phyloP scores from a whole-genome alignment of 1,284 basidiomycete species.

The Rhizopogon parksii region DNA sequence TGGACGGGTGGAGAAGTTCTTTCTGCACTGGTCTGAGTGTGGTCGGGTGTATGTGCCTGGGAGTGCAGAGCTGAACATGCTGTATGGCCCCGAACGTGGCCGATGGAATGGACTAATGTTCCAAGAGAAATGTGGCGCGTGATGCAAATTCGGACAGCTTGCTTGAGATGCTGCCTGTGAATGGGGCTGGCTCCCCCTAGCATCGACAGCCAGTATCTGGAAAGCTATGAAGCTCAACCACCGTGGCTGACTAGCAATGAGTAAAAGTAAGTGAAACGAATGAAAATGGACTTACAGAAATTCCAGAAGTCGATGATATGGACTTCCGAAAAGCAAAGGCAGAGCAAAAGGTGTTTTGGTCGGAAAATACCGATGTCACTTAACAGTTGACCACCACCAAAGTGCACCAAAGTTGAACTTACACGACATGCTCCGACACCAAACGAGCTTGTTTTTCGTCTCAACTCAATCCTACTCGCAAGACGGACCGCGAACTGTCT shows the following conservation, averaged over 20 bases:
- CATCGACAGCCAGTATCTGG: constrained; percentile 58
- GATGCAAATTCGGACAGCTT: constrained; percentile 18
- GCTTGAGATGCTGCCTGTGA: constrained; percentile 47
- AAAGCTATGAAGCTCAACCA: constrained; percentile 31
- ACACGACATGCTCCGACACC: too few relatives aligned
- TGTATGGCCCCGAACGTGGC: constrained; percentile 12
- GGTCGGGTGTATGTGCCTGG: constrained; percentile 17
- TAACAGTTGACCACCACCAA: neutral
- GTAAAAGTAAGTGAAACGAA: neutral
- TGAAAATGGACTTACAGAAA: neutral
- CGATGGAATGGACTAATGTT: constrained; percentile 5
- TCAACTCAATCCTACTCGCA: too few relatives aligned
- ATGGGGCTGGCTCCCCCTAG: constrained; percentile 53
- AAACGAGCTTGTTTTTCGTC: neutral
- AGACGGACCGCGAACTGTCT: too few relatives aligned
- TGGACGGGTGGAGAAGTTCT: neutral
- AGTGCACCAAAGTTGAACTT: neutral
- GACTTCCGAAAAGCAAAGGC: neutral
- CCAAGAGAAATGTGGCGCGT: constrained; percentile 10
- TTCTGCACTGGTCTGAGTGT: constrained; percentile 7
- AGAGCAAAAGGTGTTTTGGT: neutral
- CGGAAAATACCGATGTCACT: neutral
- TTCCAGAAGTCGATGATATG: neutral
- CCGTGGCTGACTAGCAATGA: constrained; percentile 15
- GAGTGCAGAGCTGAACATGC: constrained; percentile 17